Percentiles rank a stretch among this genome's conserved stretches.
Evolutionary conservation across 768 basidiomycete species (phyloP).

Genomic region (Chlorophyllum brunneum): DNA sequence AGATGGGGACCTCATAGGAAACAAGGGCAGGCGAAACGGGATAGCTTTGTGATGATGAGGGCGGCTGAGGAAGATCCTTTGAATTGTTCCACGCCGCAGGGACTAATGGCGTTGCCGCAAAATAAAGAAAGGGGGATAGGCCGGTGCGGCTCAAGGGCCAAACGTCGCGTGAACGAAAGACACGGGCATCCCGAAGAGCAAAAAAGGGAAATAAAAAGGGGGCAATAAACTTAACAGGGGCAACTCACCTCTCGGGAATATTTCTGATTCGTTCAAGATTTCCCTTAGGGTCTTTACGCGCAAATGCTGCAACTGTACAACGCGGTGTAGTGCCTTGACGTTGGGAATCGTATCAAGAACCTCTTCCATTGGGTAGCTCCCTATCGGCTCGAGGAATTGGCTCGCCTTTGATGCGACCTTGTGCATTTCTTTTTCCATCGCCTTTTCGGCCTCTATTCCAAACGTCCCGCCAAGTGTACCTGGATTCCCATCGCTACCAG

Average conservation of each 20-base stretch:
- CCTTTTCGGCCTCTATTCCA: conserved; percentile 4
- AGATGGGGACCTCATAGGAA: neutral
- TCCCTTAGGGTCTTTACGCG: conserved; percentile 51
- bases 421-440: conserved; percentile 33
- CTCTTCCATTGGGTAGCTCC: conserved; percentile 47
- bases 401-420: conserved; percentile 54
- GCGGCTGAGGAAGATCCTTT: neutral
- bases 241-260: conserved; percentile 62
- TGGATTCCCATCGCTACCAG: neutral
- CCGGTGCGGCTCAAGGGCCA: neutral
- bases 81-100: conserved; percentile 4
- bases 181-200: neutral
- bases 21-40: conserved; percentile 11
- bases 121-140: conserved; percentile 1
- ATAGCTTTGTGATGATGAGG: neutral
- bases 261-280: conserved; percentile 51
- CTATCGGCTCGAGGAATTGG: conserved; percentile 55
- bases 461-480: neutral
- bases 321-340: conserved; percentile 59
- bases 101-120: neutral
- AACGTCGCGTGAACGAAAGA: neutral
- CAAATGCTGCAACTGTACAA: conserved; percentile 55
- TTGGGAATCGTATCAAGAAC: conserved; percentile 47
- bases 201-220: neutral
- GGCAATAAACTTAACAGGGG: neutral